Evolutionary conservation across 805 yeast species (phyloP).

Genomic region (Starmerella apis): DNA sequence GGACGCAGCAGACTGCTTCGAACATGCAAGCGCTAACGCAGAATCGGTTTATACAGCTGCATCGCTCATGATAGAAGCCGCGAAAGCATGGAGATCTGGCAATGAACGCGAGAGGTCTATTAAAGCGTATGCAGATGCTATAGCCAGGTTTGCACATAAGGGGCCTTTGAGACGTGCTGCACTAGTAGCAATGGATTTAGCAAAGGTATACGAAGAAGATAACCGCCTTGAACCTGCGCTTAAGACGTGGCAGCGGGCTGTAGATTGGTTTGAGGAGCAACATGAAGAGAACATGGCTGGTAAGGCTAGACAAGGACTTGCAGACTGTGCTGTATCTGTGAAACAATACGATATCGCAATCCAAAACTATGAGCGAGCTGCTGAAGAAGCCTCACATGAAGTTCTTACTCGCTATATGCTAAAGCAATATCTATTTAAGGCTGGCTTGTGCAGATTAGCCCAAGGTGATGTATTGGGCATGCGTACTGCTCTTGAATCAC

Average conservation of each 20-base stretch:
- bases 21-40: conserved; percentile 11
- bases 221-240: conserved; percentile 12
- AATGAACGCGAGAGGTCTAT: conserved; percentile 15
- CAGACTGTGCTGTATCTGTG: conserved; percentile 15
- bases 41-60: conserved; percentile 15
- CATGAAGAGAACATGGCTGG: conserved; percentile 14
- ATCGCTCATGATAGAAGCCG: conserved; percentile 16
- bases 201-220: conserved; percentile 15
- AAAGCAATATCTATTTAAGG: conserved; percentile 14
- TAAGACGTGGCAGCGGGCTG: conserved; percentile 15
- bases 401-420: conserved; percentile 13
- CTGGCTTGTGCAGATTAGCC: conserved; percentile 21
- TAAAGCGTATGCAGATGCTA: conserved; percentile 13
- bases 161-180: conserved; percentile 24
- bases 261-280: conserved; percentile 11
- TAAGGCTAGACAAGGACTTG: conserved; percentile 17
- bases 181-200: conserved; percentile 16
- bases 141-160: conserved; percentile 13
- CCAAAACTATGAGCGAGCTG: conserved; percentile 16
- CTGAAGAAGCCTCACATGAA: conserved; percentile 7
- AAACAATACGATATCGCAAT: conserved; percentile 16
- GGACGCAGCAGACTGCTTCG: conserved; percentile 18
- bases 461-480: conserved; percentile 15
- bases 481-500: conserved; percentile 7
- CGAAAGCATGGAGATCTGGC: conserved; percentile 14